Percentiles rank a stretch among this genome's conserved stretches.
Conservation (phyloP, 1,284 basidiomycete species). For the Trametes pubescens region DNA sequence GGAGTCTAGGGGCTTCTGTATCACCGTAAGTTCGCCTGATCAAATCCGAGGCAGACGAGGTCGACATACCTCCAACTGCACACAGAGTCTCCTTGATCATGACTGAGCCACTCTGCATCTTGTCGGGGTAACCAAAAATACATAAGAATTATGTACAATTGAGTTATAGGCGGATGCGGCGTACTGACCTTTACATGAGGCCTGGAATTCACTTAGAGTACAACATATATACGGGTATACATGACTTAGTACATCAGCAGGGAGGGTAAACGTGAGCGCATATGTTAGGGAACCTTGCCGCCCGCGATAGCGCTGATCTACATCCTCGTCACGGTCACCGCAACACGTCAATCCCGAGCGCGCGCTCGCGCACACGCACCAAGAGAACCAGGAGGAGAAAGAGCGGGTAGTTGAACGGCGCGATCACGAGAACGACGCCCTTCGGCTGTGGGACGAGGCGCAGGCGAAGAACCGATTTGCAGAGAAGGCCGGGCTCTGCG, state of each 20-base stretch:
- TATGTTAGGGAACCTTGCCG: slow-evolving; percentile 56
- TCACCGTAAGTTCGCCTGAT: not conserved
- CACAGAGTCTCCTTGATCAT: slow-evolving; percentile 70
- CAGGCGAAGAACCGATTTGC: slow-evolving; percentile 51
- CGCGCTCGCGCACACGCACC: slow-evolving; percentile 43
- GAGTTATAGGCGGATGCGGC: not conserved
- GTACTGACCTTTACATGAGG: slow-evolving; percentile 60
- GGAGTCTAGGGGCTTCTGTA: slow-evolving; percentile 62
- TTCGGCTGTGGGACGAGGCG: slow-evolving; percentile 80
- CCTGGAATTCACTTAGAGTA: slow-evolving; percentile 52
- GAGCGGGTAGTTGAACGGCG: slow-evolving; percentile 68
- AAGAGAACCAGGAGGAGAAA: slow-evolving; percentile 62
- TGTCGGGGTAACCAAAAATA: slow-evolving; percentile 61
- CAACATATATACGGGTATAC: slow-evolving; percentile 56
- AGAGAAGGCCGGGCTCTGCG: slow-evolving; percentile 66
- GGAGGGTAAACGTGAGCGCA: not conserved
- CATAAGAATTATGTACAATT: too few relatives aligned
- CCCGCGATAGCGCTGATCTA: slow-evolving; percentile 76
- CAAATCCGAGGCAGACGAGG: not conserved
- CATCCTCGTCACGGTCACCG: not conserved
- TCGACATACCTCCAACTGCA: slow-evolving; percentile 56
- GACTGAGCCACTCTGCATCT: slow-evolving; percentile 70
- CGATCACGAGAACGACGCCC: slow-evolving; percentile 74
- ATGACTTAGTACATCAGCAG: slow-evolving; percentile 48
- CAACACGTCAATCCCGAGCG: not conserved